Evolutionary conservation across 345 rosid species (phyloP).

Genomic region (Cardamine resedifolia): DNA sequence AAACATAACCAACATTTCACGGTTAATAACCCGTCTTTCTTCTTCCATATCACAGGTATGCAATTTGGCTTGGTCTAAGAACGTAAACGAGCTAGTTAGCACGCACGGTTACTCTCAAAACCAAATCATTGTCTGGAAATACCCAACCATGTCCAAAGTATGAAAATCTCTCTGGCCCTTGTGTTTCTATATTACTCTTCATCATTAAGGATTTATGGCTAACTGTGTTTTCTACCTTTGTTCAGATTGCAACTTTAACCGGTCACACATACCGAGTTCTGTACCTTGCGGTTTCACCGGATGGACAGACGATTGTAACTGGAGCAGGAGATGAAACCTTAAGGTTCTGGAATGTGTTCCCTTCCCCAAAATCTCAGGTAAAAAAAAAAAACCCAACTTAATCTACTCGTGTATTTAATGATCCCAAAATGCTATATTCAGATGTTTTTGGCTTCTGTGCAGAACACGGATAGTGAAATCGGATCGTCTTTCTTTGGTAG

Average conservation of each 20-base stretch:
- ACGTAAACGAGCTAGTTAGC: conserved; percentile 94
- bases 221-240: conserved; percentile 1
- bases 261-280: conserved; percentile 94
- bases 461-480: conserved; percentile 82
- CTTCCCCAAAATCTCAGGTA: conserved; percentile 94
- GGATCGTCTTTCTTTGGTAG: conserved; percentile 83
- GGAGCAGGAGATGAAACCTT: conserved; percentile 99
- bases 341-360: conserved; percentile 97
- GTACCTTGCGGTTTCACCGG: conserved; percentile 97
- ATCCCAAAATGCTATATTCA: neutral
- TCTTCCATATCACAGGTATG: conserved; percentile 60
- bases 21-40: neutral
- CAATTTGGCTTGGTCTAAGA: conserved; percentile 98
- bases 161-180: neutral
- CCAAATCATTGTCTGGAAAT: conserved; percentile 97
- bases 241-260: conserved; percentile 94
- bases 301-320: conserved; percentile 97
- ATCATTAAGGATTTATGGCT: neutral
- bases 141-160: conserved; percentile 97
- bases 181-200: neutral
- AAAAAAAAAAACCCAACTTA: neutral
- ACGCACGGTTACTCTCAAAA: conserved; percentile 99
- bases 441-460: conserved; percentile 26
- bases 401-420: neutral
- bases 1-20: neutral